A percentile compares a stretch with the other conserved stretches of the same genome.
phyloP scores from a whole-genome alignment of 1,139 yeast species.

The Diutina ranongensis region DNA sequence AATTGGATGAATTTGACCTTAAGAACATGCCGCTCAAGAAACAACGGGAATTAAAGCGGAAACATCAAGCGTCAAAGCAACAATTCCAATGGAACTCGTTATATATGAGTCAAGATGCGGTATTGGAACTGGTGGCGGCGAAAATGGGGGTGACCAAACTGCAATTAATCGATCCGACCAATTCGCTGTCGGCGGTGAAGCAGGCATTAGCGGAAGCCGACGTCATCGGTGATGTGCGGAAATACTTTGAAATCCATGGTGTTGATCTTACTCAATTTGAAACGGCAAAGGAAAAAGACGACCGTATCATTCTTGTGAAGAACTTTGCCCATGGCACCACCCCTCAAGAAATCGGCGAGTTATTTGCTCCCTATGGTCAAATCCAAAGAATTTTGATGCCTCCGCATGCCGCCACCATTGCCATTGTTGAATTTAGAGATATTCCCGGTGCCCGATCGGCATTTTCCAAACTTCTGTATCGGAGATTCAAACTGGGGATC shows the following conservation, averaged over 20 bases:
- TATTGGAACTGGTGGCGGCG: slow-evolving; percentile 77
- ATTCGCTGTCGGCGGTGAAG: slow-evolving; percentile 84
- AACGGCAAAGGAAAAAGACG: slow-evolving; percentile 60
- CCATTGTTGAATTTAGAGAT: slow-evolving; percentile 85
- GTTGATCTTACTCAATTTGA: slow-evolving; percentile 71
- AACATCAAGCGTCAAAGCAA: slow-evolving; percentile 71
- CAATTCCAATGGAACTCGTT: slow-evolving; percentile 95
- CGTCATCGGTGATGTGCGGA: slow-evolving; percentile 83
- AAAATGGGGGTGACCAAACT: slow-evolving; percentile 76
- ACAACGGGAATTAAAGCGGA: slow-evolving; percentile 74
- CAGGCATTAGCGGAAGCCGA: slow-evolving; percentile 98
- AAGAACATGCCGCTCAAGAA: slow-evolving; percentile 86
- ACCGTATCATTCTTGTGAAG: slow-evolving; percentile 69
- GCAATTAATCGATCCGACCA: slow-evolving; percentile 78
- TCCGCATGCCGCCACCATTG: slow-evolving; percentile 84
- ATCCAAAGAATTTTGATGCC: slow-evolving; percentile 81
- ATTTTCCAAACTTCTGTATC: slow-evolving; percentile 74
- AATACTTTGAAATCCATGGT: slow-evolving; percentile 74
- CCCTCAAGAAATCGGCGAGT: slow-evolving; percentile 65
- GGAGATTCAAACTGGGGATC: slow-evolving; percentile 77
- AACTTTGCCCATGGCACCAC: slow-evolving; percentile 86
- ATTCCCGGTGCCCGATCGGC: slow-evolving; percentile 82
- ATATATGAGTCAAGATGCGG: slow-evolving; percentile 85
- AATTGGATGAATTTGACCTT: slow-evolving; percentile 80
- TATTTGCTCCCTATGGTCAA: slow-evolving; percentile 73